Evolutionary conservation across 23 red algal genomes (phyloP).

Genomic region (Agarophyton chilense): DNA sequence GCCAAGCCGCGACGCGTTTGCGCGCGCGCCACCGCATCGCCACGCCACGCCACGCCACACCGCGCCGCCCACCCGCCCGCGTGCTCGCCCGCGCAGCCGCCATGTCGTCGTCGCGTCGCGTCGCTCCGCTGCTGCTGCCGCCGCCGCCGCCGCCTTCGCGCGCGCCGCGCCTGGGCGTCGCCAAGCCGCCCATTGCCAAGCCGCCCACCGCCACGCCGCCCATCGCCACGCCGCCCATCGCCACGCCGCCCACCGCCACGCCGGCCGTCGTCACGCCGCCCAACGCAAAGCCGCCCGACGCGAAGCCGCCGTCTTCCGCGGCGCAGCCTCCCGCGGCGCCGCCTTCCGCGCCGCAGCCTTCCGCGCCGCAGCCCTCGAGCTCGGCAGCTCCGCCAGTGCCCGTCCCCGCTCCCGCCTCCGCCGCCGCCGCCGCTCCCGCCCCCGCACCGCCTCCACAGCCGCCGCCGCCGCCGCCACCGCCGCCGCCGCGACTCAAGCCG

Average conservation of each 20-base stretch:
- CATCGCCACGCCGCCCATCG: not conserved
- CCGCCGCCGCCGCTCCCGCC: not conserved
- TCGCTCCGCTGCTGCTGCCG: not conserved
- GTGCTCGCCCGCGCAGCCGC: not conserved
- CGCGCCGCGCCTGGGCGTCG: not conserved
- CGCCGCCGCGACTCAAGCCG: not conserved
- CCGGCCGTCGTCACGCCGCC: no score
- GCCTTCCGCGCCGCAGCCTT: not conserved
- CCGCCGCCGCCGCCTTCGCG: not conserved
- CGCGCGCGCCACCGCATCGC: not conserved
- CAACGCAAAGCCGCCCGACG: no score
- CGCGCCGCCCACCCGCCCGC: slow-evolving; percentile 26
- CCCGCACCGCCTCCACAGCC: not conserved
- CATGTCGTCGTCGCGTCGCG: not conserved
- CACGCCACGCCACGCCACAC: not conserved
- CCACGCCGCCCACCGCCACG: no score
- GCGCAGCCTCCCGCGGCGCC: not conserved
- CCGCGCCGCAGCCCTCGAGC: not conserved
- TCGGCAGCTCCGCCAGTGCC: no score
- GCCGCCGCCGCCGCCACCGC: not conserved
- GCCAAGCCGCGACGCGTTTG: not conserved
- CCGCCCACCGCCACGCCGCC: not conserved
- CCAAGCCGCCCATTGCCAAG: not conserved
- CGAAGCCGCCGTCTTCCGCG: no score
- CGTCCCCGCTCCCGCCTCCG: not conserved